Conservation (phyloP, 1,284 basidiomycete genomes). For the Acaromyces ingoldii region DNA sequence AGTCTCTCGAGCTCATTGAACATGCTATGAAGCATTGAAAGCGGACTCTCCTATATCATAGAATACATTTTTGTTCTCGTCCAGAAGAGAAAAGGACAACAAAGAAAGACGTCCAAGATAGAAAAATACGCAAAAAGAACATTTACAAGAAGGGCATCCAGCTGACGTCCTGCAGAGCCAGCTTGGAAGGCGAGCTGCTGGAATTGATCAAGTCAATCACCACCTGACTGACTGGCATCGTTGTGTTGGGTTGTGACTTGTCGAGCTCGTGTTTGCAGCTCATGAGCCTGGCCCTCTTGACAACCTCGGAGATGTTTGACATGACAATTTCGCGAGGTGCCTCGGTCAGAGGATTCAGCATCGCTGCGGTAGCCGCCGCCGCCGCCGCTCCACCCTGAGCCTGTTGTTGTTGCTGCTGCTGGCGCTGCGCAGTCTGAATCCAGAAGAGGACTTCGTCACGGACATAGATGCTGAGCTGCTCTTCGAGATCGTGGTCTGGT, state of each 20-base stretch:
- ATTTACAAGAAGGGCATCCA: constrained; percentile 26
- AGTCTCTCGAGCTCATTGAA: constrained; percentile 15
- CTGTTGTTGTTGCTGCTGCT: constrained; percentile 18
- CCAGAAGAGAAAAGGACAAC: too few relatives aligned
- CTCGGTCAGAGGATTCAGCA: constrained; percentile 18
- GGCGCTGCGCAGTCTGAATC: constrained; percentile 51
- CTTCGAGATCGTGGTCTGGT: constrained; percentile 83
- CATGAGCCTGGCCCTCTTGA: constrained; percentile 78
- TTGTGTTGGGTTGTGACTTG: constrained; percentile 51
- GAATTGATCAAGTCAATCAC: constrained; percentile 75
- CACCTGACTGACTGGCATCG: constrained; percentile 57
- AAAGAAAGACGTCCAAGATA: too few relatives aligned
- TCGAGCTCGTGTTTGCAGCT: constrained; percentile 77
- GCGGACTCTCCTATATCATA: too few relatives aligned
- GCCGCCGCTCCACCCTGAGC: background rate
- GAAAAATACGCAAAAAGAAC: too few relatives aligned
- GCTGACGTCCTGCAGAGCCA: constrained; percentile 56
- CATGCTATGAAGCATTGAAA: too few relatives aligned
- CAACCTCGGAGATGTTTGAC: constrained; percentile 71
- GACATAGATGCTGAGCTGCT: constrained; percentile 80
- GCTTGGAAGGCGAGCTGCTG: constrained; percentile 56
- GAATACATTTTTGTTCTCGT: too few relatives aligned
- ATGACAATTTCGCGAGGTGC: constrained; percentile 64
- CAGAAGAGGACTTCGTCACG: constrained; percentile 85
- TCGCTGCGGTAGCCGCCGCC: background rate